Percentiles rank a stretch among this genome's conserved stretches.
phyloP scores from a whole-genome alignment of 192 early-diverging fungal genomes.

The Backusella morwellensis region DNA sequence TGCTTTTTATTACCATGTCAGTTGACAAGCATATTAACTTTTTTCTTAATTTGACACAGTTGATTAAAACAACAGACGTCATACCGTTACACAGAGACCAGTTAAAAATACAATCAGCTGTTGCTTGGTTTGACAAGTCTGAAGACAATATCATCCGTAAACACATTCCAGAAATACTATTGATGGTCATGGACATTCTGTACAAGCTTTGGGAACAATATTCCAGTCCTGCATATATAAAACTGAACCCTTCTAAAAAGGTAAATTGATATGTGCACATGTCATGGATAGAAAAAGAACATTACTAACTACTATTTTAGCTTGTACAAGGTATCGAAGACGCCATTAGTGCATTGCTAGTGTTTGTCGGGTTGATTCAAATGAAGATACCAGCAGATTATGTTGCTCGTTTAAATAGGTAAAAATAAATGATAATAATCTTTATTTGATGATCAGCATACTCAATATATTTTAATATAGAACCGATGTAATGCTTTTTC shows the following conservation, averaged over 20 bases:
- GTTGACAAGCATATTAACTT: neutral
- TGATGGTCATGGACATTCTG: neutral
- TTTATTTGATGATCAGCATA: neutral
- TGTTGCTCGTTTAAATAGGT: neutral
- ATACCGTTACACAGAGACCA: neutral
- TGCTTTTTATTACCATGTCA: neutral
- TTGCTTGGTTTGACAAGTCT: neutral
- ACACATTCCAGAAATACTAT: slow-evolving; percentile 1
- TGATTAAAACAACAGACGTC: neutral
- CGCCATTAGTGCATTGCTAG: neutral
- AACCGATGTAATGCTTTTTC: neutral
- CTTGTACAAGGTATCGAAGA: neutral
- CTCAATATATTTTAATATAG: neutral
- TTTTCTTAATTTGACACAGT: neutral
- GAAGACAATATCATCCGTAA: neutral
- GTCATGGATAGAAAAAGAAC: too few relatives aligned
- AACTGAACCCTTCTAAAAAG: neutral
- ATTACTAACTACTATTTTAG: neutral
- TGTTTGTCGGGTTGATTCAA: neutral
- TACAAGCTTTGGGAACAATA: slow-evolving; percentile 1
- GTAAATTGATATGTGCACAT: neutral
- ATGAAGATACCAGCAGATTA: neutral
- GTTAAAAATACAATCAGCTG: neutral
- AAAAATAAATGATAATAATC: neutral
- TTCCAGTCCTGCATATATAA: neutral